Conservation (phyloP, 371 early-diverging fungal genomes). For the Mucor mucedo region DNA sequence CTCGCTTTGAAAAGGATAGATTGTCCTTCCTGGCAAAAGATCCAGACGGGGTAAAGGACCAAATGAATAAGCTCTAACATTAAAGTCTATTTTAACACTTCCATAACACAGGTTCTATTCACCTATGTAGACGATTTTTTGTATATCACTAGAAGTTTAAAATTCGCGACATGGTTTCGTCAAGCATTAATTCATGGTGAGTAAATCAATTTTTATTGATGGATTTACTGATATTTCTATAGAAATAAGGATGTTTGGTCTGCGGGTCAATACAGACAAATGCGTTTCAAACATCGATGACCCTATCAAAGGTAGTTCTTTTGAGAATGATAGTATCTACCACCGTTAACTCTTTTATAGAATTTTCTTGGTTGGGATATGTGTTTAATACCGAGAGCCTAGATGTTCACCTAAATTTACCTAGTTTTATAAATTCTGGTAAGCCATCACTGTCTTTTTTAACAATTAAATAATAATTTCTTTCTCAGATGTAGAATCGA, state of each 20-base stretch:
- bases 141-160: constrained; percentile 55
- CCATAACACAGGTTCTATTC: constrained; percentile 60
- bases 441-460: constrained; percentile 30
- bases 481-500: not conserved
- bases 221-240: constrained; percentile 45
- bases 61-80: not conserved
- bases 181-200: constrained; percentile 56
- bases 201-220: constrained; percentile 18
- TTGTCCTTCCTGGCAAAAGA: constrained; percentile 25
- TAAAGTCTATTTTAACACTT: not conserved
- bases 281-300: constrained; percentile 18
- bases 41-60: constrained; percentile 25
- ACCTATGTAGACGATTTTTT: constrained; percentile 87
- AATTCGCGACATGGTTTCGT: constrained; percentile 43
- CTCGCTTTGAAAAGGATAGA: constrained; percentile 64
- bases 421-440: constrained; percentile 46
- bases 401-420: constrained; percentile 62
- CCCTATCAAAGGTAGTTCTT: constrained; percentile 20
- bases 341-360: constrained; percentile 36
- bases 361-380: constrained; percentile 88
- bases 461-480: not conserved
- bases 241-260: constrained; percentile 47
- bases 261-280: constrained; percentile 43
- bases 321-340: constrained; percentile 6
- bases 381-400: constrained; percentile 67